Conservation (phyloP, 371 early-diverging fungal genomes). For the Encephalitozoon romaleae region DNA sequence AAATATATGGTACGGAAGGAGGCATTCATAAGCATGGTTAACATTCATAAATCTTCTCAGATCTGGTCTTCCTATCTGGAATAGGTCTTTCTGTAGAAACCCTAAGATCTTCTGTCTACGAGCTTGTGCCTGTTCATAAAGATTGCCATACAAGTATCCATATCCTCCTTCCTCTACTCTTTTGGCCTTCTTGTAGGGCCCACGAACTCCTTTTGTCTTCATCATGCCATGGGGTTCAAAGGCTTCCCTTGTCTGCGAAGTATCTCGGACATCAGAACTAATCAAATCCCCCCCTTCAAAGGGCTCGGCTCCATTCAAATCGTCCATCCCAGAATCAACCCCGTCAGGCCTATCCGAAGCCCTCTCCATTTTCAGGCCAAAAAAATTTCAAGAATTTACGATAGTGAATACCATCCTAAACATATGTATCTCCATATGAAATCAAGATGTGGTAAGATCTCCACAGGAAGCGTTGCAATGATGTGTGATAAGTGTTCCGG, state of each 20-base stretch:
- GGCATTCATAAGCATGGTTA: conserved; percentile 57
- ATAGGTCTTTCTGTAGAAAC: conserved; percentile 52
- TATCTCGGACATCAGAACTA: background rate
- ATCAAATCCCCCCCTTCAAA: background rate
- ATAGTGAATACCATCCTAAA: no score
- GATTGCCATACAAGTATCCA: conserved; percentile 20
- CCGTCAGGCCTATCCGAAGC: background rate
- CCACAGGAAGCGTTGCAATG: background rate
- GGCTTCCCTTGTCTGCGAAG: background rate
- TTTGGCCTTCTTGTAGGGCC: background rate
- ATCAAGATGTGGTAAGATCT: background rate
- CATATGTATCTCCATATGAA: background rate
- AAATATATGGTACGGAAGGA: conserved; percentile 58
- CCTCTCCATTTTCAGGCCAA: conserved; percentile 1
- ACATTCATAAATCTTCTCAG: conserved; percentile 46
- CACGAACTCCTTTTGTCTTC: background rate
- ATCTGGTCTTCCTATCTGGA: conserved; percentile 51
- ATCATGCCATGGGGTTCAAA: background rate
- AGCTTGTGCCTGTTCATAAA: conserved; percentile 11
- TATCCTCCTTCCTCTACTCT: background rate
- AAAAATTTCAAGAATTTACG: conserved; percentile 10
- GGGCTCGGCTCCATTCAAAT: background rate
- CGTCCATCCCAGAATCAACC: background rate
- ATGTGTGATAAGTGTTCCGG: conserved; percentile 1
- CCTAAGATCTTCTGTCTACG: conserved; percentile 47